Evolutionary conservation across 2,329 filamentous ascomycete species (phyloP).

Genomic region (Pestalotiopsis sp.): DNA sequence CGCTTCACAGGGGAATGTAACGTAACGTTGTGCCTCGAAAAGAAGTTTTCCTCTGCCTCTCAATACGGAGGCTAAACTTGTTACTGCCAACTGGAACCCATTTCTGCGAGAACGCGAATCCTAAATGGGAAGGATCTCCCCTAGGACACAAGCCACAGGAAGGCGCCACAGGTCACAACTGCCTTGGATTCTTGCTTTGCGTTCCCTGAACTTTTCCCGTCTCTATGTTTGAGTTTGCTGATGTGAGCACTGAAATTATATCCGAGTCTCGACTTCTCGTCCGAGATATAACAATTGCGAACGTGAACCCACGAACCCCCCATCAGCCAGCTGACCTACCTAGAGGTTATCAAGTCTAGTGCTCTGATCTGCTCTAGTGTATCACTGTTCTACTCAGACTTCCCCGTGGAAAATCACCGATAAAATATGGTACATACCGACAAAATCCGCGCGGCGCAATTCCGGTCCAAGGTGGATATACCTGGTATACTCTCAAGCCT

Average conservation of each 20-base stretch:
- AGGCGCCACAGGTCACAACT: not conserved
- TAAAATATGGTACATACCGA: not conserved
- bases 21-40: not conserved
- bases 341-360: not conserved
- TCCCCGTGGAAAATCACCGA: not conserved
- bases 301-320: no score
- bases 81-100: not conserved
- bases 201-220: not conserved
- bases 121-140: slow-evolving; percentile 1
- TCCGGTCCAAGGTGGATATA: not conserved
- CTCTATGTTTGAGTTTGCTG: not conserved
- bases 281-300: no score
- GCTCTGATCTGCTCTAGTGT: not conserved
- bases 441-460: not conserved
- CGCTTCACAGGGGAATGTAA: slow-evolving; percentile 1
- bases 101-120: not conserved
- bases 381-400: not conserved
- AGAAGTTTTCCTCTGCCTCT: not conserved
- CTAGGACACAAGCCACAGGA: not conserved
- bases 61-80: not conserved
- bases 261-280: no score
- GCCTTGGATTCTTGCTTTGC: not conserved
- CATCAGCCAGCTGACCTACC: no score
- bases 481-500: not conserved
- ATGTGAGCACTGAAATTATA: not conserved